Evolutionary conservation across 2,329 filamentous ascomycete genomes (phyloP).

Genomic region (Endoconidiophora polonica): DNA sequence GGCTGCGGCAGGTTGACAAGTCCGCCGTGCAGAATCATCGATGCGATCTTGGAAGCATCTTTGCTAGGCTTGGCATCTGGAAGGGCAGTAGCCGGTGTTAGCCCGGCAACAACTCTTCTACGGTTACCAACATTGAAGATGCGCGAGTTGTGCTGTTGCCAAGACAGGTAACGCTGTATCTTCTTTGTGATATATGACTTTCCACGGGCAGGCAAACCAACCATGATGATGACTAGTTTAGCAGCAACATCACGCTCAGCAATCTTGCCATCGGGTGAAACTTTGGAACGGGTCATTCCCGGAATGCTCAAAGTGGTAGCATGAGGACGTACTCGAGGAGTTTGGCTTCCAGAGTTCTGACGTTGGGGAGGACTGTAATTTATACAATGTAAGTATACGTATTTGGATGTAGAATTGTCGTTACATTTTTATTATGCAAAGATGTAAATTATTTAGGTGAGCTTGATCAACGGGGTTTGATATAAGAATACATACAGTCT

Average conservation of each 20-base stretch:
- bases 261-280: slow-evolving; percentile 90
- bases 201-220: slow-evolving; percentile 81
- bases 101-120: slow-evolving; percentile 60
- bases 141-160: slow-evolving; percentile 87
- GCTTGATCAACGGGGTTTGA: background rate
- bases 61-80: slow-evolving; percentile 21
- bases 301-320: slow-evolving; percentile 95
- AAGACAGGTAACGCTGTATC: slow-evolving; percentile 83
- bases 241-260: slow-evolving; percentile 85
- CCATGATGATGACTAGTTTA: slow-evolving; percentile 97
- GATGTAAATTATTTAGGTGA: no score
- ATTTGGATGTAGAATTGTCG: background rate
- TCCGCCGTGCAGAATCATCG: slow-evolving; percentile 40
- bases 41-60: slow-evolving; percentile 34
- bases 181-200: slow-evolving; percentile 99
- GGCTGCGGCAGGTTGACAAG: slow-evolving; percentile 21
- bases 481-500: slow-evolving; percentile 31
- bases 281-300: slow-evolving; percentile 84
- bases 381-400: slow-evolving; percentile 2
- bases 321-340: slow-evolving; percentile 62
- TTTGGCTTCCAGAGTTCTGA: slow-evolving; percentile 59
- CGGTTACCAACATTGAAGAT: slow-evolving; percentile 98
- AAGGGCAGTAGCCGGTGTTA: slow-evolving; percentile 19
- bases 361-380: slow-evolving; percentile 43
- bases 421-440: no score